Base-by-base conservation (phyloP, 495 filamentous ascomycete genomes). In the Haplographium delicatum region DNA sequence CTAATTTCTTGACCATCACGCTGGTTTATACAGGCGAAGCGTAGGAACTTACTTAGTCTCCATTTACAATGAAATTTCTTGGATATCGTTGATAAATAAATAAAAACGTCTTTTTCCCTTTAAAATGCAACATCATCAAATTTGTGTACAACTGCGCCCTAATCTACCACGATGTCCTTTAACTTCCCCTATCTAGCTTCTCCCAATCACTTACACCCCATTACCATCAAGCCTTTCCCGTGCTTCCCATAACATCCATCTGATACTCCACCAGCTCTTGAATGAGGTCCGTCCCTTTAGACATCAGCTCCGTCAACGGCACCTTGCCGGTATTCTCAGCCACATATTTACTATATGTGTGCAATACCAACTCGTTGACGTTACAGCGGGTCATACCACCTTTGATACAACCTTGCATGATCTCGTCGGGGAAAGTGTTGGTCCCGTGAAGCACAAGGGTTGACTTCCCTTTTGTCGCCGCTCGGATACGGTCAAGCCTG, bases 311-410 rank as follows among this genome's bases (percentile, higher is more conserved):
- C 31, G 84, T 91, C 64, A 90, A 63, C 6, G 81, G 78, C 57
- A 67, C 51, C 69, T 83, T 82, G 1, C 79, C 82, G 8, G 73
- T 74, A 72, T 80, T 83, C 71, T 87, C 83, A 54, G 73, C 67
- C 74, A 81, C 77, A 34, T 83, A 78, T 53, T 72, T 65, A 34
- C 78, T 73, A 62, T 84, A 90, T 62, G 78, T 76, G 58, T 79
- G 76, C 64, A 89, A 88, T 73, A 93, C 74, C 38, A 85, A 80
- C 68, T 88, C 85, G 64, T 93, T 91, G 51, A 91, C 84, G 69
- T 93, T 93, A 52, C 87, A 71, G 71, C 91, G 89, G 33, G 77
- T 77, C 45, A 91, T 82, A 2, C 87, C 86, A 44, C 71, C 75
- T 30, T 71, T 73, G 61, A 93, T 86, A 60, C 83, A 88, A 60